Evolutionary conservation across 257 asterid genomes (phyloP), one percentile per base, ranked within the genome.

Genomic region (Nicotiana noctiflora): DNA sequence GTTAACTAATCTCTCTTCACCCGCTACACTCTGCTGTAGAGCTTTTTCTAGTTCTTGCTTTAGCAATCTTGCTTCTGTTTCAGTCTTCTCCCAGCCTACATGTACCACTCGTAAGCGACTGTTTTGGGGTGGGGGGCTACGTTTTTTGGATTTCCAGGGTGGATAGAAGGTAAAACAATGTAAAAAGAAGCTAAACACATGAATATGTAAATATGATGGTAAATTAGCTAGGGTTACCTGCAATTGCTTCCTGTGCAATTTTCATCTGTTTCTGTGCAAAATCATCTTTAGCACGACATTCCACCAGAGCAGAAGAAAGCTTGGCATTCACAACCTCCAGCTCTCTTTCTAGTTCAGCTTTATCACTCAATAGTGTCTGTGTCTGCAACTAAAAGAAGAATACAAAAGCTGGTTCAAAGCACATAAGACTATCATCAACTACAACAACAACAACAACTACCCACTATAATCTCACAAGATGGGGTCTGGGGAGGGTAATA

Each of bases 51-150:
- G 89, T 46, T 94, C 96, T 84, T 85, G 87, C 87, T 86, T 92
- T 87, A 88, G 59, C 75, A 86, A 82, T 37, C 86, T 72, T 75
- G 91, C 96, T 85, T 95, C 96, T 46, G 86, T 84, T 85, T 93
- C 97, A 25, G 97, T 89, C 80, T 89, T 93, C 86, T 92, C 97
- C 97, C 97, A 89, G 61, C 98, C 99, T 95, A 56, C 13, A 84
- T 25, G 64, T 27, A 79, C 9, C 82, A 79, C 31, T 64, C 32
- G 29, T 19, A 23, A 77, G 59, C 8, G 53, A 59, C 57, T 40
- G 49, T 40, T 8, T 79, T n/a, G n/a, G n/a, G n/a, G n/a, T n/a
- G n/a, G n/a, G n/a, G n/a, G n/a, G n/a, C n/a, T n/a, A n/a, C 62
- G 29, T 49, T 25, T 25, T 25, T 12, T 40, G 14, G 79, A 74